Conservation (phyloP, 2,329 filamentous ascomycete genomes). For the Aspergillus pseudotamarii region DNA sequence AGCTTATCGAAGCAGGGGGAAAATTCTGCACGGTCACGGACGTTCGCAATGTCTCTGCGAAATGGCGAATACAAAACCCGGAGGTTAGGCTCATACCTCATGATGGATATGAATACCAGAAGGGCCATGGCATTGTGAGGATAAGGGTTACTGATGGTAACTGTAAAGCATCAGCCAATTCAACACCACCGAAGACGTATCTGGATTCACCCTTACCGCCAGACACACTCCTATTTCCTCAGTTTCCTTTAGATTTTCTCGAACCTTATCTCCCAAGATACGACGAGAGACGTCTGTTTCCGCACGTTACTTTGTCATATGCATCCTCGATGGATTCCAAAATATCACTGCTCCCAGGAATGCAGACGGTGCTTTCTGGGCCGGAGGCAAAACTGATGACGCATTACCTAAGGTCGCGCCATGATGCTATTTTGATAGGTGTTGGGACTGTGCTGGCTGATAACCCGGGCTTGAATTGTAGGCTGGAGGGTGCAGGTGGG, state of each 20-base stretch:
- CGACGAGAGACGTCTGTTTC: conserved; percentile 40
- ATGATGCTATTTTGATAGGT: conserved; percentile 84
- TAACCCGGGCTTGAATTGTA: conserved; percentile 82
- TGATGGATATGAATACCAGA: conserved; percentile 48
- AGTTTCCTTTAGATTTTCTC: conserved; percentile 49
- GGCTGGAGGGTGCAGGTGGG: conserved; percentile 63
- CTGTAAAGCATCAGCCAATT: conserved; percentile 11
- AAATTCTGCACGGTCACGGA: conserved; percentile 51
- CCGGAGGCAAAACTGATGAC: conserved; percentile 88
- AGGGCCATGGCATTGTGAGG: conserved; percentile 47
- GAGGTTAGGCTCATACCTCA: conserved; percentile 48
- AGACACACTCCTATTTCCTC: conserved; percentile 50
- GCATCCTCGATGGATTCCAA: conserved; percentile 86
- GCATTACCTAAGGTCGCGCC: conserved; percentile 79
- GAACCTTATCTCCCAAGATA: conserved; percentile 54
- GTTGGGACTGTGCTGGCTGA: conserved; percentile 83
- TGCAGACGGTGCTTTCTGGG: conserved; percentile 82
- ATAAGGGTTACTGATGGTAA: conserved; percentile 23
- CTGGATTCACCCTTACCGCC: conserved; percentile 31
- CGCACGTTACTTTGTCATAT: conserved; percentile 79
- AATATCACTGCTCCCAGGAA: conserved; percentile 73
- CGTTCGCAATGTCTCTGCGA: conserved; percentile 51
- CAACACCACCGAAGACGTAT: conserved; percentile 14
- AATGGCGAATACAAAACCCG: conserved; percentile 51
- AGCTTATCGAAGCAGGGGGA: conserved; percentile 48